phyloP scores from a whole-genome alignment of 352 stramenopile genomes.

The Globisporangium sylvaticum region DNA sequence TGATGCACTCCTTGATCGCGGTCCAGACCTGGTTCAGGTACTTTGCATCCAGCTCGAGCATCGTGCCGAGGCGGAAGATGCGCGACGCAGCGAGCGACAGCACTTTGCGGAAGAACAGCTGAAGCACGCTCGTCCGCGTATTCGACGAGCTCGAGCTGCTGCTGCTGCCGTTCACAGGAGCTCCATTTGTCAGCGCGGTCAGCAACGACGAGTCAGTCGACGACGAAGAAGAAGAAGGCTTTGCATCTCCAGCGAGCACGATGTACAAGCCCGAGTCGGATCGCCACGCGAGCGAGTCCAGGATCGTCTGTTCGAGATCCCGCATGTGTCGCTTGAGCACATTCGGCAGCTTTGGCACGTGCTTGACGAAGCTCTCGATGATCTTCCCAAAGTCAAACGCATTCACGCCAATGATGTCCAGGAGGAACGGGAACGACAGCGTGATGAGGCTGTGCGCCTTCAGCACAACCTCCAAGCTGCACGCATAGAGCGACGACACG shows the following conservation, averaged over 20 bases:
- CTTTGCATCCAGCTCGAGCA: conserved; percentile 65
- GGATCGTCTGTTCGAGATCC: conserved; percentile 79
- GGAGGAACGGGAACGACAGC: conserved; percentile 77
- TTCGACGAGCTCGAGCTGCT: background rate
- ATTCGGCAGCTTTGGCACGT: conserved; percentile 62
- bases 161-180: conserved; percentile 1
- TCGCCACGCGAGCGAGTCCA: conserved; percentile 74
- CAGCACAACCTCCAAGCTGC: conserved; percentile 77
- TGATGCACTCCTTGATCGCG: conserved; percentile 79
- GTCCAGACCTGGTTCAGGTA: conserved; percentile 87
- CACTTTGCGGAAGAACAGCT: conserved; percentile 86
- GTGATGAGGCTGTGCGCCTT: conserved; percentile 86
- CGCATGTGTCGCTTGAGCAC: conserved; percentile 84
- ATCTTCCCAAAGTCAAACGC: conserved; percentile 87
- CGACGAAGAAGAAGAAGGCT: background rate
- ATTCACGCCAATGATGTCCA: conserved; percentile 70
- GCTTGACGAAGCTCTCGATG: conserved; percentile 86
- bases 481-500: conserved; percentile 73
- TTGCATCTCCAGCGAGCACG: conserved; percentile 40
- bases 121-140: conserved; percentile 49
- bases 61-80: conserved; percentile 67
- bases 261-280: conserved; percentile 68
- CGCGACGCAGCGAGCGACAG: conserved; percentile 74
- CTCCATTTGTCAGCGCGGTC: conserved; percentile 16
- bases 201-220: conserved; percentile 3